These are phyloP conservation scores for Avicennia marina DNA, from an alignment of 257 asterid genomes.

Conservation along the genomic window DNA sequence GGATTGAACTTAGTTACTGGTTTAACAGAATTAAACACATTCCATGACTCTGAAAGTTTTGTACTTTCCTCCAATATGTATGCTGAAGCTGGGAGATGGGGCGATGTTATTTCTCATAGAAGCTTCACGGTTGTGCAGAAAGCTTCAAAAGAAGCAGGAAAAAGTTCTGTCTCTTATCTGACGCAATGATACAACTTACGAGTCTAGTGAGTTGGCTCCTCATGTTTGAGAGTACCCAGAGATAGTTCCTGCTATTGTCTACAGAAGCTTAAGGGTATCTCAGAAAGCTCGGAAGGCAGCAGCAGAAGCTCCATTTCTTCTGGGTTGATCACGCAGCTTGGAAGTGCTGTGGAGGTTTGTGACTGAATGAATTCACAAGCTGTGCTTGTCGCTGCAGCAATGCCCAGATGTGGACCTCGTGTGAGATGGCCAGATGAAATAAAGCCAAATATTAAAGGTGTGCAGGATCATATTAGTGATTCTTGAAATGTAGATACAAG, in stretches of 20 bases:
- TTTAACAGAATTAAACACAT: conserved; percentile 11
- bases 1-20: conserved; percentile 27
- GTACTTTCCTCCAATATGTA: conserved; percentile 31
- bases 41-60: conserved; percentile 22
- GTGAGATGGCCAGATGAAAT: not conserved
- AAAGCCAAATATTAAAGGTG: not conserved
- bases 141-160: conserved; percentile 28
- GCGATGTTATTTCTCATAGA: conserved; percentile 31
- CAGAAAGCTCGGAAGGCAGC: not conserved
- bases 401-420: not conserved
- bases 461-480: not conserved
- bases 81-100: conserved; percentile 48
- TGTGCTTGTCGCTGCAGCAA: not conserved
- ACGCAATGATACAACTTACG: conserved; percentile 15
- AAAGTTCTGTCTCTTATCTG: conserved; percentile 21
- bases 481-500: not conserved
- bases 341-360: not conserved
- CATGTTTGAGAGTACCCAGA: not conserved
- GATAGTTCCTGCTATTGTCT: not conserved
- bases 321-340: not conserved
- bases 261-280: not conserved
- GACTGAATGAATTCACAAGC: not conserved
- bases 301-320: not conserved
- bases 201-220: too few relatives aligned
- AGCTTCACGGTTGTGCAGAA: conserved; percentile 21